Conservation (phyloP, 1,139 yeast species). For the Nakaseomyces sp. region DNA sequence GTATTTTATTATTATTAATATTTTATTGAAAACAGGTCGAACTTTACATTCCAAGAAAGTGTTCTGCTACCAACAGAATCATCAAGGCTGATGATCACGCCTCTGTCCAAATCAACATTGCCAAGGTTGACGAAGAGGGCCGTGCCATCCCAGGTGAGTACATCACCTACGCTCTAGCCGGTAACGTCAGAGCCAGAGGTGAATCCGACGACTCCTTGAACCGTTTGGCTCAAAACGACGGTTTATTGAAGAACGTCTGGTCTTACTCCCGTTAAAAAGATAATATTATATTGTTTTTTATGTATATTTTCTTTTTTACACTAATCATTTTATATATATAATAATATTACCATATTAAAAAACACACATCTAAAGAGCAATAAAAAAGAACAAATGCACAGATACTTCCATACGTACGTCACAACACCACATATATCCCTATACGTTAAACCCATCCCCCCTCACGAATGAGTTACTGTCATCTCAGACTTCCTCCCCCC, state of each 20-base stretch:
- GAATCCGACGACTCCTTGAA: conserved; percentile 98
- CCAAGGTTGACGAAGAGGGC: conserved; percentile 89
- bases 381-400: too few relatives aligned
- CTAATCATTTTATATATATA: neutral
- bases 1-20: too few relatives aligned
- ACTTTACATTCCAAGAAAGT: conserved; percentile 99
- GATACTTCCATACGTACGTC: too few relatives aligned
- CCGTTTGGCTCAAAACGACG: conserved; percentile 99
- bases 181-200: conserved; percentile 84
- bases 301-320: too few relatives aligned
- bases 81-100: conserved; percentile 99
- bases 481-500: neutral
- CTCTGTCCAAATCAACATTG: conserved; percentile 88
- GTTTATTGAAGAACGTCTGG: conserved; percentile 98
- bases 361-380: too few relatives aligned
- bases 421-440: too few relatives aligned
- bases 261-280: conserved; percentile 87
- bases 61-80: conserved; percentile 99
- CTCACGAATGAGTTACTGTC: too few relatives aligned
- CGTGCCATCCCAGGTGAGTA: conserved; percentile 85
- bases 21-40: conserved; percentile 56
- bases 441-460: too few relatives aligned
- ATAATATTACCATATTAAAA: neutral
- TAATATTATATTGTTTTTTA: too few relatives aligned
- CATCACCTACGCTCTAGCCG: conserved; percentile 95